phyloP scores from a whole-genome alignment of 2,329 filamentous ascomycete genomes.

The Lasiodiplodia gonubiensis region DNA sequence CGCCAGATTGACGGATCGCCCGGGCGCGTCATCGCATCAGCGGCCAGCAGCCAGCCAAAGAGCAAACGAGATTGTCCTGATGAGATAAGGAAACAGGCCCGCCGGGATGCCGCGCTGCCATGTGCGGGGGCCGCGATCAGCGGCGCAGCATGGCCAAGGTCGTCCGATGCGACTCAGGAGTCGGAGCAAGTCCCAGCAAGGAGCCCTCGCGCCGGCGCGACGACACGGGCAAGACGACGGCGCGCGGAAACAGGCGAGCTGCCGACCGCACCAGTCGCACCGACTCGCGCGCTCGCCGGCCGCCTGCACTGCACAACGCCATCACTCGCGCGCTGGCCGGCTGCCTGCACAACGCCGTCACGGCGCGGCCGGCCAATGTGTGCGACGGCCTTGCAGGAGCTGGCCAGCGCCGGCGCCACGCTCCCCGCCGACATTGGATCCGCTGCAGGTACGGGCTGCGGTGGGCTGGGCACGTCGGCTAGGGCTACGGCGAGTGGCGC shows the following conservation, averaged over 20 bases:
- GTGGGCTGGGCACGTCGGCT: background rate
- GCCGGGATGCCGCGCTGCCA: background rate
- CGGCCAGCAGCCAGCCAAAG: slow-evolving; percentile 8
- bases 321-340: background rate
- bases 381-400: background rate
- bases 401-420: slow-evolving; percentile 10
- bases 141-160: background rate
- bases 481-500: background rate
- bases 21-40: background rate
- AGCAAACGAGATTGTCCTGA: slow-evolving; percentile 12
- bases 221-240: slow-evolving; percentile 18
- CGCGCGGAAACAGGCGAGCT: slow-evolving; percentile 14
- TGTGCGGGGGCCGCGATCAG: slow-evolving; percentile 4
- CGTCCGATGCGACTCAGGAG: slow-evolving; percentile 19
- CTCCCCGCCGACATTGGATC: background rate
- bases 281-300: background rate
- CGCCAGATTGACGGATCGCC: slow-evolving; percentile 2
- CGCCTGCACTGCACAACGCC: background rate
- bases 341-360: background rate
- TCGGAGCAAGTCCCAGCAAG: background rate
- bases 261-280: background rate
- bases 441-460: slow-evolving; percentile 16
- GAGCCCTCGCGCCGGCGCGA: slow-evolving; percentile 13
- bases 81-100: slow-evolving; percentile 16
- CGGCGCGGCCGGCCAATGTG: background rate